Evolutionary conservation across 2,329 filamentous ascomycete species (phyloP), one percentile per base, ranked within the genome.

Genomic region (Fusarium sp.): DNA sequence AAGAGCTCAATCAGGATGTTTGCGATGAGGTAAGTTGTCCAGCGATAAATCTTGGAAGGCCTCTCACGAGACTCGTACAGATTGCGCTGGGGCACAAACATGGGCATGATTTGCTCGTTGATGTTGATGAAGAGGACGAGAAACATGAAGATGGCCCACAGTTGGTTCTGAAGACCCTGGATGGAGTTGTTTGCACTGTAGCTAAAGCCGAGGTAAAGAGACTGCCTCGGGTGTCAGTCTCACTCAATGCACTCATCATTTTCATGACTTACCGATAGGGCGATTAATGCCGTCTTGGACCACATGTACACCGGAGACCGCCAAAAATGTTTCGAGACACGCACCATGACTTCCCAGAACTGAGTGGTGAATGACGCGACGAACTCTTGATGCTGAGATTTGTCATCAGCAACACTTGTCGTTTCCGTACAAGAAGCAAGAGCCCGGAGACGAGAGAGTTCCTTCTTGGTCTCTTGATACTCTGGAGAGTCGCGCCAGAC

Each of bases 31-130:
- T 63, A 70, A 1, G 69, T 67, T 71, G 6, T 70, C 69, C 69
- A 71, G 15, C 68, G 68, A 71, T 90, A 90, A 1, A 86, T 82
- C 70, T 88, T 87, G 13, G 84, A 86, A 0, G 88, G 87, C 2
- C 88, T 80, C 72, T 91, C 88, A 15, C 87, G 86, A 5, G 84
- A 85, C 73, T 90, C 88, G 69, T 90, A 91, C 0, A 90, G 75
- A 1, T 83, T 79, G 29, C 88, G 84, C 66, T 90, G 87, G 0
- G 84, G 83, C 41, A 90, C 82, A 65, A 90, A 90, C 65, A 88
- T 85, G 4, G 88, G 87, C 87, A 90, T 89, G n/a, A 87, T 84
- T 59, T 88, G 84, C 57, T 87, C 82, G 5, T 82, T 80, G 31
- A 88, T 43, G 19, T 63, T 69, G 43, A 83, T 83, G 70, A 91